Evolutionary conservation across 192 early-diverging fungal genomes (phyloP), one percentile per base, ranked within the genome.

Genomic region (Coemansia sp.): DNA sequence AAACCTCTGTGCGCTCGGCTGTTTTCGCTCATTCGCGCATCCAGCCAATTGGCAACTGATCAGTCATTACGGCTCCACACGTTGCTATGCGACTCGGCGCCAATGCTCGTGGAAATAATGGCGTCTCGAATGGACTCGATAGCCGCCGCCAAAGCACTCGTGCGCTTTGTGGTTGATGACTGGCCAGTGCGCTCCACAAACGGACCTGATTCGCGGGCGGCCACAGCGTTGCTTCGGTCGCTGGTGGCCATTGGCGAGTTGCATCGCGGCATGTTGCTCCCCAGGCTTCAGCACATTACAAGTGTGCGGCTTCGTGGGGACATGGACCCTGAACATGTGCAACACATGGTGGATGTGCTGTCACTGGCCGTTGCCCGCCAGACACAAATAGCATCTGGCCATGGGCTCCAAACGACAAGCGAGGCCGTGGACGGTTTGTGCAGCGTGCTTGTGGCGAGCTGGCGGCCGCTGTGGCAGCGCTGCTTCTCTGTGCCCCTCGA

Each of bases 231-330:
- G 12, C 67, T 67, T 24, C 77, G 69, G 32, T 37, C 72, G 6
- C 65, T 80, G 38, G 45, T 63, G 61, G 67, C 66, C 2, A 23
- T 80, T 4, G 22, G 65, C 63, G 77, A 80, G 66, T n/a, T 43
- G 12, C 51, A 54, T 25, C 65, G 69, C 32, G 72, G 72, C 0
- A 22, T 71, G 25, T 14, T 72, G 17, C 41, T 52, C 1, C 51
- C 15, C n/a, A 62, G 69, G 14, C 21, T 80, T 17, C 54, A 60
- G 15, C 52, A 60, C 4, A 25, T 62, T 4, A 50, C 64, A 43
- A 59, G 15, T 14, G 3, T 27, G 3, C 22, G 43, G 4, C 24
- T 60, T 3, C 4, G 12, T 6, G 24, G 9, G 24, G 25, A n/a
- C 6, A 5, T 35, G 7, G 38, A 17, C n/a, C 25, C 52, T 3